A percentile compares a stretch with the other conserved stretches of the same genome.
phyloP scores from a whole-genome alignment of 768 basidiomycete genomes.

The Suillus decipiens region DNA sequence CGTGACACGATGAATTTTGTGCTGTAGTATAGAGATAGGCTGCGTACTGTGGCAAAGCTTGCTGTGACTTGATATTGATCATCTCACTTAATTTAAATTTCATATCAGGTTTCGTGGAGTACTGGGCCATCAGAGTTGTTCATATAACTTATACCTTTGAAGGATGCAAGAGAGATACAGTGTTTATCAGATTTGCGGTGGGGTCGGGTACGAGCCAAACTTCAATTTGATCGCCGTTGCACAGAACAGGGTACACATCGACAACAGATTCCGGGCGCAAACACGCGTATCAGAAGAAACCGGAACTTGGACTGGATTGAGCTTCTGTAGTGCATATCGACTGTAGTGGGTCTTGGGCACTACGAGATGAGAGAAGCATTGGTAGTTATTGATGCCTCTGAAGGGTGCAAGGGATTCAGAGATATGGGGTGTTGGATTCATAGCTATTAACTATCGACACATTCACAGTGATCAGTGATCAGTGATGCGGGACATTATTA shows the following conservation, averaged over 20 bases:
- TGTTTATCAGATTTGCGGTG: background rate
- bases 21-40: slow-evolving; percentile 10
- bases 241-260: background rate
- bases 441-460: background rate
- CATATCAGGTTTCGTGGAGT: background rate
- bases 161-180: background rate
- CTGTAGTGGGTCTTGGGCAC: slow-evolving; percentile 1
- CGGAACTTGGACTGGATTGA: background rate
- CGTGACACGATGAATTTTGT: slow-evolving; percentile 64
- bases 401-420: background rate
- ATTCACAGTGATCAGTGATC: background rate
- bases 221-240: background rate
- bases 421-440: background rate
- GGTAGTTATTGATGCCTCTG: background rate
- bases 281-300: background rate
- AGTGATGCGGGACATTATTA: background rate
- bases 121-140: background rate
- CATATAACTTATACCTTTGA: slow-evolving; percentile 2
- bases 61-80: background rate
- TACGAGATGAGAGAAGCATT: background rate
- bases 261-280: slow-evolving; percentile 3
- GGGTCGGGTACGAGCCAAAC: background rate
- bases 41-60: background rate
- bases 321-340: slow-evolving; percentile 4
- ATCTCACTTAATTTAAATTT: background rate